Evolutionary conservation across 805 yeast genomes (phyloP).

Genomic region (Metschnikowia aberdeeniae): DNA sequence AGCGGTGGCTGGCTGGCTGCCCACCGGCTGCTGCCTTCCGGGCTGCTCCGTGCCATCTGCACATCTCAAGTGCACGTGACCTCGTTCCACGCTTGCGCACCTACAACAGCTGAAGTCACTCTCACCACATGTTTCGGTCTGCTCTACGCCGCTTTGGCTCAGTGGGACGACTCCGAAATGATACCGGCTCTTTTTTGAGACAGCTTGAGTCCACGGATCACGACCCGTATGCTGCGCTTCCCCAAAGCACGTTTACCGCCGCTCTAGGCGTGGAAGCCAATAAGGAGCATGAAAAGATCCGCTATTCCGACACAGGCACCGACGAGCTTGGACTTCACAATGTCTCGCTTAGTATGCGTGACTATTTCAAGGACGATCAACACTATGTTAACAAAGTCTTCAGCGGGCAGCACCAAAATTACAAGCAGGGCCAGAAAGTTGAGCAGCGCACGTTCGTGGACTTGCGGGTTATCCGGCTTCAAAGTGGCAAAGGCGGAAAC

Average conservation of each 20-base stretch:
- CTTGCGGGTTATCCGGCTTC: slow-evolving; percentile 57
- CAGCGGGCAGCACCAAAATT: slow-evolving; percentile 25
- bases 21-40: no score
- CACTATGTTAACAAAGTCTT: slow-evolving; percentile 39
- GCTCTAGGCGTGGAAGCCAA: not conserved
- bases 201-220: not conserved
- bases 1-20: no score
- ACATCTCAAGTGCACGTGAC: not conserved
- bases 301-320: slow-evolving; percentile 4
- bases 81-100: not conserved
- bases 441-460: slow-evolving; percentile 40
- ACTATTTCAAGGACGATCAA: slow-evolving; percentile 38
- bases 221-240: slow-evolving; percentile 13
- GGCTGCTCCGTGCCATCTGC: no score
- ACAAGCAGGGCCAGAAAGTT: slow-evolving; percentile 28
- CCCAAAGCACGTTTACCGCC: slow-evolving; percentile 7
- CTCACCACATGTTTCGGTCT: slow-evolving; percentile 1
- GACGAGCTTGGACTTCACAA: slow-evolving; percentile 13
- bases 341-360: slow-evolving; percentile 21
- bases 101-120: not conserved
- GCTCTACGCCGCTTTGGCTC: slow-evolving; percentile 6
- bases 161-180: slow-evolving; percentile 1
- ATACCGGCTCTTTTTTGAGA: not conserved
- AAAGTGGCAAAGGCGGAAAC: slow-evolving; percentile 84
- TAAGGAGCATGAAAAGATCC: slow-evolving; percentile 7